phyloP scores from a whole-genome alignment of 345 rosid genomes.

The Camelina hispida region DNA sequence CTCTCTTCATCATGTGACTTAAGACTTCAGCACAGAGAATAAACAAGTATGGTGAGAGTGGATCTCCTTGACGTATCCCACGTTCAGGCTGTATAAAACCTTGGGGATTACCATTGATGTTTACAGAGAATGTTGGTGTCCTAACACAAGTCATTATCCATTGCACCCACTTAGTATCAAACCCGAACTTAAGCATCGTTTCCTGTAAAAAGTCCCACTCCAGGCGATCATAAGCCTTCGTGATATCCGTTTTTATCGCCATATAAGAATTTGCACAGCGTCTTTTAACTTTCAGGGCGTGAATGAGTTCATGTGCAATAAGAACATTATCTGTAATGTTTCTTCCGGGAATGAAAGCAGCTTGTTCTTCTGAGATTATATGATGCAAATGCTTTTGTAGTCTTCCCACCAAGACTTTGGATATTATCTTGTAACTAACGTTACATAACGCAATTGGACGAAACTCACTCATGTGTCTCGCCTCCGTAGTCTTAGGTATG shows the following conservation, averaged over 20 bases:
- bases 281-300: neutral
- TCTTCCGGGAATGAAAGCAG: neutral
- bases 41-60: too few species aligned
- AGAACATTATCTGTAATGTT: neutral
- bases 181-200: neutral
- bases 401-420: neutral
- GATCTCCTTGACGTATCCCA: too few species aligned
- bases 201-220: neutral
- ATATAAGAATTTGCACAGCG: neutral
- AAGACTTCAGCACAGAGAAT: neutral
- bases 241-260: neutral
- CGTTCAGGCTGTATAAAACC: too few species aligned
- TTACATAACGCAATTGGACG: neutral
- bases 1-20: neutral
- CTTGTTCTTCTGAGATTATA: neutral
- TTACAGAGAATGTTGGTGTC: neutral
- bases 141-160: neutral
- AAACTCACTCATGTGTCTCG: too few species aligned
- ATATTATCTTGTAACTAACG: neutral
- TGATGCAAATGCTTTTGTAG: too few species aligned
- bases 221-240: neutral
- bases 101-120: neutral
- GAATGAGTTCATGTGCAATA: neutral
- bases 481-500: too few species aligned
- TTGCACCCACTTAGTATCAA: accelerated